These are phyloP conservation scores for Globisporangium heterothallicum DNA, from an alignment of 352 stramenopile species.

Conservation along the genomic window DNA sequence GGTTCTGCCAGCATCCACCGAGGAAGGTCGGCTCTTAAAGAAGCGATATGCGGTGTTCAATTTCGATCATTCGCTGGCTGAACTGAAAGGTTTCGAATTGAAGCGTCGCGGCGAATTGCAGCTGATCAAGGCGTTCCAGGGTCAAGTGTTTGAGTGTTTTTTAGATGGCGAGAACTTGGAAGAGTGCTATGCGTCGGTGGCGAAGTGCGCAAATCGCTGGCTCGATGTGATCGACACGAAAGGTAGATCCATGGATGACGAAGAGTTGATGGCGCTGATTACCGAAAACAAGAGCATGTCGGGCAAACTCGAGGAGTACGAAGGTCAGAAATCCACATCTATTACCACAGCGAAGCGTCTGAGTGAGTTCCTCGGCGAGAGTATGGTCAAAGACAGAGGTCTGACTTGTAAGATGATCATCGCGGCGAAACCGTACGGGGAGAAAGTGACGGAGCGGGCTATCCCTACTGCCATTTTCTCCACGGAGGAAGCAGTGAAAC, in stretches of 20 bases:
- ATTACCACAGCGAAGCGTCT: conserved; percentile 97
- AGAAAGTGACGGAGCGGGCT: conserved; percentile 96
- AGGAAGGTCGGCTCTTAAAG: conserved; percentile 98
- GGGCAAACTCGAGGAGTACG: conserved; percentile 96
- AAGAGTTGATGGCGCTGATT: conserved; percentile 97
- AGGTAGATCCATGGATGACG: conserved; percentile 92
- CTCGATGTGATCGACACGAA: conserved; percentile 97
- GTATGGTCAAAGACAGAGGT: conserved; percentile 98
- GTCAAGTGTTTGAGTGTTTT: conserved; percentile 97
- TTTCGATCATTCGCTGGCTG: conserved; percentile 71
- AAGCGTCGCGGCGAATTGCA: conserved; percentile 98
- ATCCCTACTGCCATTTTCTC: conserved; percentile 99
- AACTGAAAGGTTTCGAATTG: conserved; percentile 95
- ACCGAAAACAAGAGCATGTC: conserved; percentile 99
- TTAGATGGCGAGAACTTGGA: conserved; percentile 90
- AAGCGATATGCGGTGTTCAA: conserved; percentile 94
- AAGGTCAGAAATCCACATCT: conserved; percentile 95
- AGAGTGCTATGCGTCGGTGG: conserved; percentile 96
- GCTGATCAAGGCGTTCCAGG: conserved; percentile 99
- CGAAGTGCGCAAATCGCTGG: conserved; percentile 96
- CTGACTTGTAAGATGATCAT: conserved; percentile 99
- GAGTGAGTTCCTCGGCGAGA: conserved; percentile 96
- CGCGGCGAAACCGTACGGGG: conserved; percentile 82
- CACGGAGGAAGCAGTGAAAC: conserved; percentile 91
- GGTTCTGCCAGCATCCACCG: conserved; percentile 97